Base-by-base conservation (phyloP, 768 basidiomycete species). In the Mrakia hoshinonis region DNA sequence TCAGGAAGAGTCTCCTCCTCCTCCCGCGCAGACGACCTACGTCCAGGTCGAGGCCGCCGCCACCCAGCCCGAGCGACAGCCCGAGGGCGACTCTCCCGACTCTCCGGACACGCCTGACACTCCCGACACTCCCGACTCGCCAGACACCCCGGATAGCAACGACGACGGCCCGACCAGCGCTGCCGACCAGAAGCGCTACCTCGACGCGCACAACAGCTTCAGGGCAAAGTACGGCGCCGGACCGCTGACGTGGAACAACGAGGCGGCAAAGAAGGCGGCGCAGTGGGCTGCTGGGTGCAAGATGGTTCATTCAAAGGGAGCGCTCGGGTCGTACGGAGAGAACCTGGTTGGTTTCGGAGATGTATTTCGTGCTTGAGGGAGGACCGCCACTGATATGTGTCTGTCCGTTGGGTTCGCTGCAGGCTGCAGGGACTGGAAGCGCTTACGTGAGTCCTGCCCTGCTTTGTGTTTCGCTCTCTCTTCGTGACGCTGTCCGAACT, bases 201-300 rank as follows among this genome's bases (percentile, higher is more conserved):
- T 91, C 49, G 71, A 77, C 10, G 83, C 80, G 12, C 89, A 90
- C 81, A 91, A 91, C 81, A 76, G 79, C 0, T 76, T 86, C 74
- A 84, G 89, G 34, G 82, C 84, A 2, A 77, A 83, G 68, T 87
- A 90, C 76, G 88, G 87, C 51, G 91, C 90, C 24, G 60, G 77
- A 0, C 72, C 83, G 10, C 79, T 92, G 58, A 84, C 84, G 0
- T 92, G 89, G 89, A 86, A 81, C 77, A 80, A 85, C 67, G 77
- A 79, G 3, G 78, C 88, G 49, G 87, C 88, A 0, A 76, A 78
- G n/a, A 84, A 84, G 71, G 91, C 90, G 1, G 10, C 3, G 36
- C 13, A 1, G 0, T 61, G 58, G 58, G 58, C 58, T 15, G 22
- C 13, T 0, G 13, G 22, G 36, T 61, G 58, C n/a, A 22, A 36